Evolutionary conservation across 495 filamentous ascomycete genomes (phyloP).

Genomic region (Xylaria bambusicola): DNA sequence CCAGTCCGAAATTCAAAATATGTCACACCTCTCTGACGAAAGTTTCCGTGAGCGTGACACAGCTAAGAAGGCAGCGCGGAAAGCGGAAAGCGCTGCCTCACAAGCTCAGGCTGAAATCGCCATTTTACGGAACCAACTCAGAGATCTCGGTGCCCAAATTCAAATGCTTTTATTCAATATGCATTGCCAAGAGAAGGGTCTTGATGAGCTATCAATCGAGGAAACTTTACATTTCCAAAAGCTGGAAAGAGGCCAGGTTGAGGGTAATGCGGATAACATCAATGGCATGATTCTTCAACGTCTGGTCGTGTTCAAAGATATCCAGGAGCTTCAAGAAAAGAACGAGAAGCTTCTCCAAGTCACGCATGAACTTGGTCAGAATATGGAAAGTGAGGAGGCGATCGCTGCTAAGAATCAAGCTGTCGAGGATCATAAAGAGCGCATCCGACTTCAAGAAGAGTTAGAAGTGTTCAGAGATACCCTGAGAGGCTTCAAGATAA

Average conservation of each 20-base stretch:
- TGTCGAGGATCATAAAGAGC: conserved; percentile 70
- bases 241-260: conserved; percentile 65
- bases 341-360: conserved; percentile 81
- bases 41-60: conserved; percentile 60
- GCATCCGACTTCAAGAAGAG: conserved; percentile 68
- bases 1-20: conserved; percentile 71
- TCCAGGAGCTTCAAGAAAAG: conserved; percentile 83
- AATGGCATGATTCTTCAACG: conserved; percentile 84
- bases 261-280: conserved; percentile 71
- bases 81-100: conserved; percentile 70
- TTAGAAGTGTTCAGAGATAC: conserved; percentile 65
- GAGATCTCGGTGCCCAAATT: conserved; percentile 85
- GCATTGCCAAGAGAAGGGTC: conserved; percentile 74
- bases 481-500: conserved; percentile 71
- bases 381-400: conserved; percentile 90
- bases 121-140: conserved; percentile 81
- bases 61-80: conserved; percentile 64
- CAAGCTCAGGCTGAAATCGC: conserved; percentile 72
- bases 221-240: conserved; percentile 68
- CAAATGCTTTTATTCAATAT: conserved; percentile 85
- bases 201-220: conserved; percentile 67
- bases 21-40: conserved; percentile 68
- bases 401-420: conserved; percentile 66
- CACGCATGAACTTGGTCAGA: conserved; percentile 77
- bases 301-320: conserved; percentile 77